Evolutionary conservation across 768 basidiomycete genomes (phyloP).

Genomic region (Guyanaporus albipodus): DNA sequence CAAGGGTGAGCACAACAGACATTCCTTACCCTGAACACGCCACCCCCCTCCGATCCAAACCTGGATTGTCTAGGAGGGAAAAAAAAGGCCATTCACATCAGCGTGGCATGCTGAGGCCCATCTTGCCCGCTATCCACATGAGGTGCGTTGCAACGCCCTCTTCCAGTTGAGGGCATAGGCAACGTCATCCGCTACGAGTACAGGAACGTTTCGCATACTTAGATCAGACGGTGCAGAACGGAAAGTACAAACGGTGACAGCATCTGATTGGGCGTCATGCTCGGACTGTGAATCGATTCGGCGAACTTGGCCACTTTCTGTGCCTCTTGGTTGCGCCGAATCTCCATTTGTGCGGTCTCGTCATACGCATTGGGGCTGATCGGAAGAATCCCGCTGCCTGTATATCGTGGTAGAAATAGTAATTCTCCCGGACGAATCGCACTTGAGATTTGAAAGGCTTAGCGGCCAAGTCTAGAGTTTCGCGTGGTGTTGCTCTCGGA

Average conservation of each 20-base stretch:
- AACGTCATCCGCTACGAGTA: constrained; percentile 22
- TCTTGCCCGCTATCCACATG: constrained; percentile 20
- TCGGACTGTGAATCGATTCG: constrained; percentile 18
- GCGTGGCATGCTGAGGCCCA: constrained; percentile 22
- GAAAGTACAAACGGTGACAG: constrained; percentile 20
- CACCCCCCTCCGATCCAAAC: constrained; percentile 18
- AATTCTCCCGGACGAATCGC: constrained; percentile 22
- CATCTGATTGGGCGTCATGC: constrained; percentile 15
- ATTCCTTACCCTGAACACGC: constrained; percentile 19
- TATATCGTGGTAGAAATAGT: constrained; percentile 14
- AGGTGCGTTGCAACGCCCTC: constrained; percentile 11
- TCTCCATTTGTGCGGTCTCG: constrained; percentile 25
- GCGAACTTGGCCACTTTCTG: constrained; percentile 18
- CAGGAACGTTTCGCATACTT: constrained; percentile 28
- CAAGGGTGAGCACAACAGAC: constrained; percentile 13
- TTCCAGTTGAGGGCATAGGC: constrained; percentile 16
- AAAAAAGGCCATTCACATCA: constrained; percentile 9
- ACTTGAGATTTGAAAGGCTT: constrained; percentile 23
- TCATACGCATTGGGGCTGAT: constrained; percentile 14
- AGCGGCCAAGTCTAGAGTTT: constrained; percentile 20
- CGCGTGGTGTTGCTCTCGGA: constrained; percentile 20
- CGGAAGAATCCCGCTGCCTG: constrained; percentile 22
- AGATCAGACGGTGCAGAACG: constrained; percentile 18
- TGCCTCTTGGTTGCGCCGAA: constrained; percentile 16
- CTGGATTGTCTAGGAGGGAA: constrained; percentile 18